Evolutionary conservation across 345 rosid genomes (phyloP).

Genomic region (Eucalyptus marginata): DNA sequence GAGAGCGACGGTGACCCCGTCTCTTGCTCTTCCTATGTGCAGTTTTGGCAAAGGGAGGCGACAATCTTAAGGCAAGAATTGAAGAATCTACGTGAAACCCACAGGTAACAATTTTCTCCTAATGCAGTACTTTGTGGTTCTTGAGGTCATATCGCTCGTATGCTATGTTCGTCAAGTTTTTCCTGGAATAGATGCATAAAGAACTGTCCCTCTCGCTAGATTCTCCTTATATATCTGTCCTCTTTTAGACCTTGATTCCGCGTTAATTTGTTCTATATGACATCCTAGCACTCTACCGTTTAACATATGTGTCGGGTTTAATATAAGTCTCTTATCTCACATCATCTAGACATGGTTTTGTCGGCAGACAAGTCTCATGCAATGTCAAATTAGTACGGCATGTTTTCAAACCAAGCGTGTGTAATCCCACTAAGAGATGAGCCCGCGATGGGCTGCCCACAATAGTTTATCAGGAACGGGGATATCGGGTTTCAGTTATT

Average conservation of each 20-base stretch:
- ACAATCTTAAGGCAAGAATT: conserved; percentile 48
- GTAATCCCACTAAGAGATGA: neutral
- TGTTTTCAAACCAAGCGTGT: neutral
- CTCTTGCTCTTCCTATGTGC: neutral
- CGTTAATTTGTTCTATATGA: neutral
- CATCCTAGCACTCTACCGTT: neutral
- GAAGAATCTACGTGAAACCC: conserved; percentile 48
- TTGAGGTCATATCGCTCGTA: neutral
- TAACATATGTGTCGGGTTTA: neutral
- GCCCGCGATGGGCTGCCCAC: neutral
- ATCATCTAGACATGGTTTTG: neutral
- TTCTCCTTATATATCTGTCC: neutral
- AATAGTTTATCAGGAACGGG: neutral
- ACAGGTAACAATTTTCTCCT: conserved; percentile 24
- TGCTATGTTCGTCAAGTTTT: neutral
- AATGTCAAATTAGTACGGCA: neutral
- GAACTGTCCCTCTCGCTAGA: neutral
- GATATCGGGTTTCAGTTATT: neutral
- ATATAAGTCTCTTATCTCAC: neutral
- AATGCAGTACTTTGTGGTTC: neutral
- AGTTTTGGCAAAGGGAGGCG: conserved; percentile 73
- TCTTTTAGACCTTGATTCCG: neutral
- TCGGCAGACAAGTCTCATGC: neutral
- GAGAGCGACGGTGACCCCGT: neutral
- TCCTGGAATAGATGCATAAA: neutral